A percentile compares a stretch with the other conserved stretches of the same genome.
Conservation (phyloP, 2,329 filamentous ascomycete species). For the Didymella pomorum region DNA sequence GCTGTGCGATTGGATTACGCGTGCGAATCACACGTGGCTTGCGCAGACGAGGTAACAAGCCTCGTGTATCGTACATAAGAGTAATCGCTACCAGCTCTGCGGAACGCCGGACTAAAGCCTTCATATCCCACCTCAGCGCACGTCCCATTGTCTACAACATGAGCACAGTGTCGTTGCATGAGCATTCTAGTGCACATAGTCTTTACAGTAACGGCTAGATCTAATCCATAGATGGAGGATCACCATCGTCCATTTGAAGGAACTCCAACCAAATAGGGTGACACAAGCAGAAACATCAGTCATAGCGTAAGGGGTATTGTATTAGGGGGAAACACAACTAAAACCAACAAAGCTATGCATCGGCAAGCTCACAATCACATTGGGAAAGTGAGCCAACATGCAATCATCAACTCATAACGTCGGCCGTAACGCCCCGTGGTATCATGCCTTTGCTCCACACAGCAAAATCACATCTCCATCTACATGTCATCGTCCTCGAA, state of each 20-base stretch:
- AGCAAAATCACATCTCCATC: conserved; percentile 19
- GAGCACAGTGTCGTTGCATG: background rate
- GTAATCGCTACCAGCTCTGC: background rate
- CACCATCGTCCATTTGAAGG: background rate
- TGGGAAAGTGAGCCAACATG: conserved; percentile 8
- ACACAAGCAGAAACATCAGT: background rate
- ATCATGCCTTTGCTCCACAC: conserved; percentile 20
- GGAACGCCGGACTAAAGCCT: background rate
- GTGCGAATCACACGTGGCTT: background rate
- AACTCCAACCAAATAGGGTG: background rate
- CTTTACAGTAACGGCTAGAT: background rate
- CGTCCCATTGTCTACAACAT: background rate
- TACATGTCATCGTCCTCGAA: conserved; percentile 68
- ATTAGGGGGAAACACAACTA: conserved; percentile 19
- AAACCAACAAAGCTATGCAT: conserved; percentile 17
- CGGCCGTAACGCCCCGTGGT: conserved; percentile 30
- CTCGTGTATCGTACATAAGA: background rate
- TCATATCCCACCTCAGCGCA: background rate
- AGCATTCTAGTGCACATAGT: background rate
- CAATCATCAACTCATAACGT: conserved; percentile 17
- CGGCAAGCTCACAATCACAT: conserved; percentile 2
- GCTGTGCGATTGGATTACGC: conserved; percentile 4
- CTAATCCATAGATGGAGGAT: background rate
- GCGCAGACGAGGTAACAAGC: background rate
- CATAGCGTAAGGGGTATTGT: conserved; percentile 14